Percentiles rank a stretch among this genome's conserved stretches.
Evolutionary conservation across 495 filamentous ascomycete genomes (phyloP).

Genomic region (Neurospora tetraspora): DNA sequence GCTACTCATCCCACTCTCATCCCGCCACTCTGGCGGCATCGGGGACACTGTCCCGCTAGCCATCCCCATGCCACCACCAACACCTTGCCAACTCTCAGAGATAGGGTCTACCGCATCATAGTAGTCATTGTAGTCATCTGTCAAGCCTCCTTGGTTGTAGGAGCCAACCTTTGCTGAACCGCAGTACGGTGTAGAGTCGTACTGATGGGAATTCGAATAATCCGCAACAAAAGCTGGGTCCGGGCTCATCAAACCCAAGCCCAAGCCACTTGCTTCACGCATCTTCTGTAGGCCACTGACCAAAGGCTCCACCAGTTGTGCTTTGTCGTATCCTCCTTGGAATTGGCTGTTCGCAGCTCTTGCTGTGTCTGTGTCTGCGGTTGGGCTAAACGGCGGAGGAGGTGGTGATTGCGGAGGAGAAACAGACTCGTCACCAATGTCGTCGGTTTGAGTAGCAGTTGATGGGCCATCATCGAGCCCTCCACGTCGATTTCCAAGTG

Average conservation of each 20-base stretch:
- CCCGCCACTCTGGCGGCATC: neutral
- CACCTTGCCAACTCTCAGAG: neutral
- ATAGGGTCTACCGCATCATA: neutral
- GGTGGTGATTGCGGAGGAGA: neutral
- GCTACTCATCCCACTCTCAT: neutral
- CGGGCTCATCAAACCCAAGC: neutral
- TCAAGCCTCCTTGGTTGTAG: neutral
- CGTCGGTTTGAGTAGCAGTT: neutral
- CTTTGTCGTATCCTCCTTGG: neutral
- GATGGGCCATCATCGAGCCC: constrained; percentile 3
- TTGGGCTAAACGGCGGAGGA: neutral
- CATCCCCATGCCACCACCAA: neutral
- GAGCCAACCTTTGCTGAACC: neutral
- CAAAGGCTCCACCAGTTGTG: constrained; percentile 17
- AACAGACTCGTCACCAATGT: neutral
- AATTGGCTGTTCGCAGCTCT: neutral
- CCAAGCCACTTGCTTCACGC: constrained; percentile 9
- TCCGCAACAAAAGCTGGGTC: neutral
- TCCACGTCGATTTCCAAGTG: neutral
- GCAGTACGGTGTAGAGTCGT: neutral
- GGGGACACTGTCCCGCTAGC: neutral
- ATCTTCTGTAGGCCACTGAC: constrained; percentile 23
- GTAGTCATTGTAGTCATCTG: neutral
- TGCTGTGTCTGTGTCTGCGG: neutral
- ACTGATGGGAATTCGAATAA: neutral